Conservation (phyloP, 2,329 filamentous ascomycete genomes). For the Diaporthe destruens region DNA sequence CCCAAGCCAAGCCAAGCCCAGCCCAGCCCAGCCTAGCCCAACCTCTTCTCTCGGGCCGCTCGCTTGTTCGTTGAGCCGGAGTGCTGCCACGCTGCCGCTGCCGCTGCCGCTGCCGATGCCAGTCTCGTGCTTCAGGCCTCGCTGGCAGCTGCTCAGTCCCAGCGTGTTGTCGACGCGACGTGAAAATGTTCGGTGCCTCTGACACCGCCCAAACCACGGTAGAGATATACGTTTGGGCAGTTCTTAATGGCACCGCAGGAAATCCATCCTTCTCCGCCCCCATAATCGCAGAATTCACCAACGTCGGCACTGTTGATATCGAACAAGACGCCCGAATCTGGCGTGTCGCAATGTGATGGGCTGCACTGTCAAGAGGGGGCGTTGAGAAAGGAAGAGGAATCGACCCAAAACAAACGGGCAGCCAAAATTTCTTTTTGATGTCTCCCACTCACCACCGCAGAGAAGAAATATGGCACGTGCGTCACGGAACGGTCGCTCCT, state of each 20-base stretch:
- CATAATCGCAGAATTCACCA: constrained; percentile 74
- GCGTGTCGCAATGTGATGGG: constrained; percentile 72
- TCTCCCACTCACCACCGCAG: neutral
- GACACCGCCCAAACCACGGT: constrained; percentile 83
- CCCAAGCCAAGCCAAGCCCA: constrained; percentile 5
- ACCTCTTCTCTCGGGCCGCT: neutral
- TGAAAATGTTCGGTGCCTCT: constrained; percentile 79
- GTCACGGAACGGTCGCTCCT: constrained; percentile 20
- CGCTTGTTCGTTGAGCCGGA: constrained; percentile 3
- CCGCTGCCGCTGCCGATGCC: neutral
- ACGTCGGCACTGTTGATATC: constrained; percentile 66
- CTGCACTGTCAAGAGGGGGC: constrained; percentile 87
- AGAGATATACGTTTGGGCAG: constrained; percentile 63
- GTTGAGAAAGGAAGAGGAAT: constrained; percentile 59
- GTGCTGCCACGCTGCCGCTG: too few relatives aligned
- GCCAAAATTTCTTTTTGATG: constrained; percentile 40
- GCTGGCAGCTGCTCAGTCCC: too few relatives aligned
- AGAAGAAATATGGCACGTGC: constrained; percentile 30
- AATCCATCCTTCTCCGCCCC: constrained; percentile 65
- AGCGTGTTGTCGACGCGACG: neutral
- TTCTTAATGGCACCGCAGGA: constrained; percentile 67
- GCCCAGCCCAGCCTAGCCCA: constrained; percentile 7
- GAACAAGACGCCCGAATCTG: constrained; percentile 77
- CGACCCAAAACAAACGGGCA: constrained; percentile 40
- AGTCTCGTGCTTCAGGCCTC: neutral